Evolutionary conservation across 192 early-diverging fungal genomes (phyloP), one percentile per base, ranked within the genome.

Genomic region (Glomus cerebriforme): DNA sequence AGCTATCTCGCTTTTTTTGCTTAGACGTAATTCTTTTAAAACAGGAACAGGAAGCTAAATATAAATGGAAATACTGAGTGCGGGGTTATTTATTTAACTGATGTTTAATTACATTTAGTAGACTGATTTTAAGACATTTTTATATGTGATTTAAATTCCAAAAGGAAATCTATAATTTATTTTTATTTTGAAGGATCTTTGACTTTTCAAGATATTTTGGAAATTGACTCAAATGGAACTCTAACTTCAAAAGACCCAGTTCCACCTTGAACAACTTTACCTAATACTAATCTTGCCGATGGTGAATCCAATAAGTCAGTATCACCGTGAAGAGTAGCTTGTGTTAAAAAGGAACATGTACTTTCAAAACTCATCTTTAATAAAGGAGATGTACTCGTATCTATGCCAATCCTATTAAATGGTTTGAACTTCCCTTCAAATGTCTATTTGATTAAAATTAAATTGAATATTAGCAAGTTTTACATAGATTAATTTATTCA

Each of bases 351-450:
- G 63, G 91, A 89, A 75, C 95, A 96, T 13, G 98, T 99, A 58
- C 95, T 95, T 80, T 99, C 98, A 83, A 95, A 99, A 81, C 92
- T 94, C 98, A 99, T 99, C 87, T 99, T 96, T 29, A 95, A 88
- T 82, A 99, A 97, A 12, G 98, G 98, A 59, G 93, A 91, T 15
- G 95, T 91, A 75, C 95, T 98, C 15, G 95, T 95, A 63, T 88
- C 89, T 83, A 99, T 94, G 78, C 97, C 95, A 79, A 93, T 94
- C 31, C 97, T 93, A 89, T 96, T 98, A 88, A 99, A 98, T 7
- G 98, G 94, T 79, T 98, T 98, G 90, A 94, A 99, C 2, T 92
- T 96, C 75, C 98, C 97, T 87, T 99, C 98, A 81, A 98, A 99
- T 0, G 98, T 99, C 89, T 91, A 79, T 73, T 43, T 43, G 29